Base-by-base conservation (phyloP, 257 asterid genomes). In the Cynanchum wilfordii region DNA sequence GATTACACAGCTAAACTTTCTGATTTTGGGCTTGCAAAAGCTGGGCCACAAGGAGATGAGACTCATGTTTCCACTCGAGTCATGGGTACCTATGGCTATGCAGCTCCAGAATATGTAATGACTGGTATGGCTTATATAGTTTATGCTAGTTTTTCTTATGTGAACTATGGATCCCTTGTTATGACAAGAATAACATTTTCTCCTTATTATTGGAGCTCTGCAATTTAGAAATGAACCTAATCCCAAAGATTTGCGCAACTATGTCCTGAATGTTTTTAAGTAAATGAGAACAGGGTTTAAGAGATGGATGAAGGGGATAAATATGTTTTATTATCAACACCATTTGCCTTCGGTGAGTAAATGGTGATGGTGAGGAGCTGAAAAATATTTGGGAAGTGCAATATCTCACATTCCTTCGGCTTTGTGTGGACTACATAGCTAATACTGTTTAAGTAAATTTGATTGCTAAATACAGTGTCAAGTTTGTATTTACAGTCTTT, bases 61-160 rank as follows among this genome's bases (percentile, higher is more conserved):
- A 95, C 99, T 57, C 99, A 95, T 76, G 99, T 95, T 71, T 95
- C 99, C 56, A 95, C 99, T 74, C 91, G 98, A 47, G 98, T 95
- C 25, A 95, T 95, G 99, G 99, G 99, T 75, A 95, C 98, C 71
- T 95, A 95, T 84, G 99, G 99, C 52, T 95, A 95, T 79, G 99
- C 99, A 20, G 99, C 99, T 56, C 99, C 99, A 55, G 99, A 95
- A 86, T 95, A 95, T 86, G 99, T 95, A 56, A 95, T 95, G 99
- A 95, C 99, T 27, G 99, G 98, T 93, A 89, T 49, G 74, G n/a
- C 57, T 69, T 67, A 44, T 44, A 40, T 57, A 12, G 13, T 69
- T 45, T 25, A 16, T 65, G 30, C 36, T 54, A 24, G 73, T 20
- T 55, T 57, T 70, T 27, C 49, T 17, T 29, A 3, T 36, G n/a